Evolutionary conservation across 2,329 filamentous ascomycete genomes (phyloP).

Genomic region (Lecanoromycetidae sp.): DNA sequence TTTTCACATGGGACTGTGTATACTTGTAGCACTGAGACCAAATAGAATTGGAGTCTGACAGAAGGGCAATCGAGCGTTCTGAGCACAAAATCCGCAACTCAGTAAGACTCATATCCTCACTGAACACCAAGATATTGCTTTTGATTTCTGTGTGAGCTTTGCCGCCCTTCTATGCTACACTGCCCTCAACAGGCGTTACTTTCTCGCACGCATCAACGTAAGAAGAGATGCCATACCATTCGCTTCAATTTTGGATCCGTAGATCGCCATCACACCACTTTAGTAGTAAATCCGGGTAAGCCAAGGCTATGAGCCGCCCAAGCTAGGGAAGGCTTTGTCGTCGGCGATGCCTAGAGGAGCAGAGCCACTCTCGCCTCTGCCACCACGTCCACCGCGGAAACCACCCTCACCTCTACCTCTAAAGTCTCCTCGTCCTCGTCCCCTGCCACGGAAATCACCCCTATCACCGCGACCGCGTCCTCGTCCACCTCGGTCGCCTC

Average conservation of each 20-base stretch:
- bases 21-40: too few species aligned
- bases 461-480: slow-evolving; percentile 13
- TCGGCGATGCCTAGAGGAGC: slow-evolving; percentile 18
- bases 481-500: slow-evolving; percentile 8
- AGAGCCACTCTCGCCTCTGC: slow-evolving; percentile 8
- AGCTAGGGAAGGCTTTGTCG: slow-evolving; percentile 19
- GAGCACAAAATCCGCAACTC: too few species aligned
- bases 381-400: slow-evolving; percentile 12
- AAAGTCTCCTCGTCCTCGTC: slow-evolving; percentile 11
- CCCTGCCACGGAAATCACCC: slow-evolving; percentile 13
- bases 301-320: slow-evolving; percentile 15
- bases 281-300: not conserved
- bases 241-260: slow-evolving; percentile 1
- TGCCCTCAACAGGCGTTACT: too few species aligned
- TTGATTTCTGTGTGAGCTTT: too few species aligned
- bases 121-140: too few species aligned
- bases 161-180: too few species aligned
- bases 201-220: too few species aligned
- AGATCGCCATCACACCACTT: not conserved
- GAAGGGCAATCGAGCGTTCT: too few species aligned
- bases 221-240: not conserved
- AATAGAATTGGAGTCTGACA: too few species aligned
- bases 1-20: too few species aligned
- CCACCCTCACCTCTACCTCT: slow-evolving; percentile 10
- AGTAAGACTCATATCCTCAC: too few species aligned